Evolutionary conservation across 768 basidiomycete genomes (phyloP).

Genomic region (Mycena vitilis): DNA sequence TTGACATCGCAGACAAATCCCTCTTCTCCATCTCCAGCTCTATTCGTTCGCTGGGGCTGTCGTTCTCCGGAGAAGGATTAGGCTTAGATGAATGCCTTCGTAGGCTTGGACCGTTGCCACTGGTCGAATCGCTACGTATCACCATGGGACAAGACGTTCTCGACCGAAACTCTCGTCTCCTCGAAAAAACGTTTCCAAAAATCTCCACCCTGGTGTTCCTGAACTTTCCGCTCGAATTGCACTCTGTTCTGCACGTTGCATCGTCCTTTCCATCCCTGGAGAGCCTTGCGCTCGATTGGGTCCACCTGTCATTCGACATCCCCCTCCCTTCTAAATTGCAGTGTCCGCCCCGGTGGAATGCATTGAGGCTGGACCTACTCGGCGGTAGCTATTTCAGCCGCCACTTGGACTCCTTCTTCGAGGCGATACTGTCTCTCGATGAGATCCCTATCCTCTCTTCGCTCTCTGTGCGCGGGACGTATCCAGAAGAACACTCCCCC

Average conservation of each 20-base stretch:
- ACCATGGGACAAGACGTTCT: background rate
- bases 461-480: constrained; percentile 7
- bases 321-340: background rate
- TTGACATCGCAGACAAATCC: background rate
- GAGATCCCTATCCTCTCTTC: constrained; percentile 10
- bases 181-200: background rate
- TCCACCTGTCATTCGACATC: background rate
- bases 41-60: constrained; percentile 13
- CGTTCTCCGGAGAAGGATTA: background rate
- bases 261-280: constrained; percentile 1
- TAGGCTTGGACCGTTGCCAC: constrained; percentile 1
- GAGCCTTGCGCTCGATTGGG: constrained; percentile 10
- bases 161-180: background rate
- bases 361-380: constrained; percentile 1
- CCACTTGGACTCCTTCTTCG: background rate
- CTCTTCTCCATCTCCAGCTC: constrained; percentile 10
- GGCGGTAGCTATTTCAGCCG: too few species aligned
- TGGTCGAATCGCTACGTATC: constrained; percentile 7
- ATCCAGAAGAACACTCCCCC: background rate
- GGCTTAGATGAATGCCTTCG: background rate
- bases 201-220: background rate
- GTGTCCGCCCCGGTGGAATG: background rate
- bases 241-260: background rate
- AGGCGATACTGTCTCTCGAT: background rate
- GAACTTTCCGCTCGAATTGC: background rate